Conservation (phyloP, 2,329 filamentous ascomycete genomes). For the Daldinia eschscholtzii region DNA sequence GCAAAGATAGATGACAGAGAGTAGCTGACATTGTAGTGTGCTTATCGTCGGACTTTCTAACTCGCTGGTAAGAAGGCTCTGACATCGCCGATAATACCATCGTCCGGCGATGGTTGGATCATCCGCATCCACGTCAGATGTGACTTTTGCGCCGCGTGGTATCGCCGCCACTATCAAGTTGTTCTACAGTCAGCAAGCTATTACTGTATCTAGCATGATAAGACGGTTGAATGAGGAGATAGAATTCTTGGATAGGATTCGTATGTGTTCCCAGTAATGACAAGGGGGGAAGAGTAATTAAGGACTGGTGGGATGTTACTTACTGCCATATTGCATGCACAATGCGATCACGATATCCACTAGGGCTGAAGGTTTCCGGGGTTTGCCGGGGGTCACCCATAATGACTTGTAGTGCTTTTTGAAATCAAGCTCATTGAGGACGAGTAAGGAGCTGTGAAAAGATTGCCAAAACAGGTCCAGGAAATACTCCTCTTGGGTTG, state of each 20-base stretch:
- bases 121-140: slow-evolving; percentile 41
- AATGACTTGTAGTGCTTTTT: slow-evolving; percentile 59
- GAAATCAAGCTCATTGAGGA: slow-evolving; percentile 61
- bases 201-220: neutral
- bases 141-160: slow-evolving; percentile 40
- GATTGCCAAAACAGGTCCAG: slow-evolving; percentile 63
- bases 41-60: slow-evolving; percentile 62
- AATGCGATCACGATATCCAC: slow-evolving; percentile 66
- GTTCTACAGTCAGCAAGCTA: neutral
- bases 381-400: slow-evolving; percentile 50
- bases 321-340: slow-evolving; percentile 62
- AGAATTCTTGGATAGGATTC: neutral
- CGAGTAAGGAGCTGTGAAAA: slow-evolving; percentile 57
- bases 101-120: slow-evolving; percentile 60
- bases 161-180: slow-evolving; percentile 43
- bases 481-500: slow-evolving; percentile 61
- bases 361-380: slow-evolving; percentile 61
- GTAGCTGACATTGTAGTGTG: slow-evolving; percentile 63
- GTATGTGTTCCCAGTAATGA: neutral
- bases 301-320: neutral
- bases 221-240: neutral
- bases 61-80: slow-evolving; percentile 59
- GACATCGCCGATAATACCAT: slow-evolving; percentile 62
- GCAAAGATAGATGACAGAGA: slow-evolving; percentile 61
- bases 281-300: slow-evolving; percentile 2